phyloP scores from a whole-genome alignment of 495 filamentous ascomycete genomes.

The Aspergillus conjunctus region DNA sequence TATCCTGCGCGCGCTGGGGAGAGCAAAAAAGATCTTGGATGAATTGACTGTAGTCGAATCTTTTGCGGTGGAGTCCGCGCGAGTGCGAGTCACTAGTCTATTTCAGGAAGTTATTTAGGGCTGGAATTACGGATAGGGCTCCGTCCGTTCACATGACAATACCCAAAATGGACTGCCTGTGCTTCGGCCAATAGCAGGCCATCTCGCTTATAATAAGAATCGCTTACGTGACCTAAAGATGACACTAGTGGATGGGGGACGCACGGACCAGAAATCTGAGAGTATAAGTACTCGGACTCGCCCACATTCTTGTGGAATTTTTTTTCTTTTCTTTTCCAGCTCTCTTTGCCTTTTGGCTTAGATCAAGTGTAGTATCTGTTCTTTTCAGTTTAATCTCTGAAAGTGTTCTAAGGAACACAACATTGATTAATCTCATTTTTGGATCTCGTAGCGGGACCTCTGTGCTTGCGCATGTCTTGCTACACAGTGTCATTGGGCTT shows the following conservation, averaged over 20 bases:
- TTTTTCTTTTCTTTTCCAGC: slow-evolving; percentile 55
- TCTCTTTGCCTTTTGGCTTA: slow-evolving; percentile 65
- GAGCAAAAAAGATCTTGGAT: slow-evolving; percentile 31
- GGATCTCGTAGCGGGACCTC: slow-evolving; percentile 58
- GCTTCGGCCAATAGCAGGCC: background rate
- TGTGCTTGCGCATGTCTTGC: slow-evolving; percentile 78
- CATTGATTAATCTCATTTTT: slow-evolving; percentile 89
- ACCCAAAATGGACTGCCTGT: background rate
- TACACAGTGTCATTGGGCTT: slow-evolving; percentile 84
- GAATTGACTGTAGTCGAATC: slow-evolving; percentile 29
- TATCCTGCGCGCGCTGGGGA: slow-evolving; percentile 56
- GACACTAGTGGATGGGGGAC: slow-evolving; percentile 23
- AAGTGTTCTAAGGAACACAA: slow-evolving; percentile 69
- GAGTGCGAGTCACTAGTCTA: slow-evolving; percentile 34
- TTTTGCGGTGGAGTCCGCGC: slow-evolving; percentile 32
- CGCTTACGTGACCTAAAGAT: slow-evolving; percentile 28
- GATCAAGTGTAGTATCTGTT: slow-evolving; percentile 99
- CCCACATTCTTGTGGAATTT: slow-evolving; percentile 33
- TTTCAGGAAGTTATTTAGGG: slow-evolving; percentile 34
- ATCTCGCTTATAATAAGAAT: background rate
- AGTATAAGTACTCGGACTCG: slow-evolving; percentile 36
- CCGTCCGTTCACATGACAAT: slow-evolving; percentile 1
- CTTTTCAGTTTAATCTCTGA: slow-evolving; percentile 95
- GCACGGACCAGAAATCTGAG: slow-evolving; percentile 17
- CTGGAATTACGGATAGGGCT: slow-evolving; percentile 18